These are phyloP conservation scores for Saccharum hybrid DNA, from an alignment of 202 grass and related monocot species.

Conservation along the genomic window DNA sequence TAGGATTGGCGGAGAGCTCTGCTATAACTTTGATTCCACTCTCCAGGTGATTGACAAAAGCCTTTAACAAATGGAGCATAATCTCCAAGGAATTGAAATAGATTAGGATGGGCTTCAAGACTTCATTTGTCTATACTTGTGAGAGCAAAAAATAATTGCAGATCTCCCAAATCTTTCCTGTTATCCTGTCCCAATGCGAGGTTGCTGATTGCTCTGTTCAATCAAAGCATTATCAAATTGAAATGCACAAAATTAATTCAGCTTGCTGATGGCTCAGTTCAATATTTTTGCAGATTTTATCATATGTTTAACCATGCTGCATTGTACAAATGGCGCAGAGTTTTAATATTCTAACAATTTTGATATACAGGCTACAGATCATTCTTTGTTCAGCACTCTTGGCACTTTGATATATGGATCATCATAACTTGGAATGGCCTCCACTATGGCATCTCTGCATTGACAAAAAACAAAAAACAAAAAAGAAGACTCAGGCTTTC, in stretches of 20 bases:
- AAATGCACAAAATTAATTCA: background rate
- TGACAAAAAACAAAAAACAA: conserved; percentile 19
- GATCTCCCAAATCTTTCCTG: background rate
- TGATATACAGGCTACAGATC: conserved; percentile 14
- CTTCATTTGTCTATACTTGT: background rate
- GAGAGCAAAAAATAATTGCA: background rate
- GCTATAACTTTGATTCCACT: no score
- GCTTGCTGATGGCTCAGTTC: background rate
- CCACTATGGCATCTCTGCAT: conserved; percentile 71
- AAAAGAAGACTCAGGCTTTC: background rate
- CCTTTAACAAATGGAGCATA: background rate
- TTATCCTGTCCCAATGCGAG: background rate
- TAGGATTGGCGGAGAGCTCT: background rate
- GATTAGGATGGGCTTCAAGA: background rate
- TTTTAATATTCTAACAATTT: background rate
- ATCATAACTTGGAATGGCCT: conserved; percentile 70
- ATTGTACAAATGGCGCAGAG: background rate
- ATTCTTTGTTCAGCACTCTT: conserved; percentile 84
- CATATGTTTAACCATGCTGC: background rate
- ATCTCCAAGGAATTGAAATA: background rate
- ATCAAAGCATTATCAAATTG: background rate
- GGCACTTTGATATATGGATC: conserved; percentile 89
- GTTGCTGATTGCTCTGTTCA: background rate
- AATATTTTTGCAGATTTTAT: background rate
- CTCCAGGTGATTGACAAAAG: no score